phyloP scores from a whole-genome alignment of 1,284 basidiomycete species.

The Porogramme epimiltina region DNA sequence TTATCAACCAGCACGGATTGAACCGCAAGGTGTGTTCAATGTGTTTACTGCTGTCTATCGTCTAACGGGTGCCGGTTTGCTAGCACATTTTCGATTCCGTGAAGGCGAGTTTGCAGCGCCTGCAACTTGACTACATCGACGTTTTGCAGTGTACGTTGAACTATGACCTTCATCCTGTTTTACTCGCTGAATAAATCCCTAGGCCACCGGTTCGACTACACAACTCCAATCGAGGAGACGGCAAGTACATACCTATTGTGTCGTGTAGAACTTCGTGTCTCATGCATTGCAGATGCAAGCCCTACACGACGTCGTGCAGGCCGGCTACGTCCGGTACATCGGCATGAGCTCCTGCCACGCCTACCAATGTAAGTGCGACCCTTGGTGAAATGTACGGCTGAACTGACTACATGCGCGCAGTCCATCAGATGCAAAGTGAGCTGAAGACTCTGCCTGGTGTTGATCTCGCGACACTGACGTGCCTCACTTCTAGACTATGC shows the following conservation, averaged over 20 bases:
- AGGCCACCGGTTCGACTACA: slow-evolving; percentile 30
- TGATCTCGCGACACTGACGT: neutral
- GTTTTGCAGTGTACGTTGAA: slow-evolving; percentile 30
- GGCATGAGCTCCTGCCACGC: slow-evolving; percentile 41
- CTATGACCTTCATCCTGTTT: neutral
- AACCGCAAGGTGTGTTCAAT: slow-evolving; percentile 29
- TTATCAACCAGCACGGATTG: slow-evolving; percentile 37
- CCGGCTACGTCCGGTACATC: slow-evolving; percentile 38
- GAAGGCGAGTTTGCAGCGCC: slow-evolving; percentile 39
- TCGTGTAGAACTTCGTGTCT: too few species aligned
- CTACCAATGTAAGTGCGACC: slow-evolving; percentile 26
- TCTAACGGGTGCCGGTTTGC: neutral
- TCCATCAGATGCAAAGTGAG: slow-evolving; percentile 31
- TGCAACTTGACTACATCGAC: slow-evolving; percentile 46
- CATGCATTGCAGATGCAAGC: slow-evolving; percentile 31
- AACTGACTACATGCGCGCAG: slow-evolving; percentile 1
- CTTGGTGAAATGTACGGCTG: neutral
- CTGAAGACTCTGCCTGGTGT: neutral
- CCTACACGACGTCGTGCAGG: slow-evolving; percentile 37
- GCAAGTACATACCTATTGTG: neutral
- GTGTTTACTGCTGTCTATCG: neutral
- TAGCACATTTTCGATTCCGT: slow-evolving; percentile 46
- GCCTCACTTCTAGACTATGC: slow-evolving; percentile 28
- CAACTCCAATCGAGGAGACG: slow-evolving; percentile 32
- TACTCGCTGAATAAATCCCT: neutral